Evolutionary conservation across 23 red algal species (phyloP), one percentile per base, ranked within the genome.

Genomic region (Gracilaria vermiculophylla): DNA sequence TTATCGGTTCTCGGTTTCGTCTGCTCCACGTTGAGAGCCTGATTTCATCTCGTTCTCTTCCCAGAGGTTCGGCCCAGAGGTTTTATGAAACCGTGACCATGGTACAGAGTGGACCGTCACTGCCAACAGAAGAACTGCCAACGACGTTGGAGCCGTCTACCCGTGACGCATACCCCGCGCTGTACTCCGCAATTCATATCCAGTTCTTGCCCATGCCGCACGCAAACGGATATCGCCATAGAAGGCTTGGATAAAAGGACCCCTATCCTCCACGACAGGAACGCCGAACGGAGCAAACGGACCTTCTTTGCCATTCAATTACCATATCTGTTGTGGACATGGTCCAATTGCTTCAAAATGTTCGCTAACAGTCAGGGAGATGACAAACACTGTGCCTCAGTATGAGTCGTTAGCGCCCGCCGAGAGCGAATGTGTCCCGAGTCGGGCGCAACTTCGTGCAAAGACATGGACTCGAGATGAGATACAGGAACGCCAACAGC

Each of bases 291-390:
- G 37, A 9, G 8, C 2, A 6, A 5, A 8, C 37, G 0, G 23
- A 76, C 16, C 2, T 12, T 17, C 14, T 49, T 51, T 34, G 42
- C 13, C 31, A 45, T 23, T 8, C 57, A 9, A 83, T 47, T 83
- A 33, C 13, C 79, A 83, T 66, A 39, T 43, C 15, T 83, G 79
- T 43, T 66, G 67, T 15, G 11, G 15, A 28, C 33, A 17, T 19
- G 79, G 79, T 2, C 61, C 65, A 8, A 69, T 83, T n/a, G 24
- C 79, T 16, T 33, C 79, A 33, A 39, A 67, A 6, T 83, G 57
- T 8, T 1, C 57, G 17, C 2, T 62, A 15, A 17, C 57, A 9
- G 0, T 83, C 13, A 45, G 32, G 25, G 52, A 69, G 33, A 58
- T 40, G 1, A 8, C 53, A n/a, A 48, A 35, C 1, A 7, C 51